Conservation (phyloP, 2,329 filamentous ascomycete genomes). For the Tolypocladium sp. region DNA sequence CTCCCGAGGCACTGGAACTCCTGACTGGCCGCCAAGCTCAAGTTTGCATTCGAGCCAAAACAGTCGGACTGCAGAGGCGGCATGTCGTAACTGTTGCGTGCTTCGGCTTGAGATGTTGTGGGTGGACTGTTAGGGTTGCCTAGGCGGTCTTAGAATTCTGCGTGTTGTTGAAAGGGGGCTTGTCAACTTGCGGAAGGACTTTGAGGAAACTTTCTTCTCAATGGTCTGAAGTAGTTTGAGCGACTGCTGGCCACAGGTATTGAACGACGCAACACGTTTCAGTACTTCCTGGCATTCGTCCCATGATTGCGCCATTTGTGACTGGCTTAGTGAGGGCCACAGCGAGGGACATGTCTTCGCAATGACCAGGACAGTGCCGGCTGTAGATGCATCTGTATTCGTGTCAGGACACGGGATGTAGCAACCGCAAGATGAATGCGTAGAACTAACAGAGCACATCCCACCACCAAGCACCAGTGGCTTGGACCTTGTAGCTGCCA, state of each 20-base stretch:
- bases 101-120: background rate
- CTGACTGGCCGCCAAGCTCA: background rate
- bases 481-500: constrained; percentile 15
- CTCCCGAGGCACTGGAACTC: constrained; percentile 1
- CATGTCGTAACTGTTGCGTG: background rate
- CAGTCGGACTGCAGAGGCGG: background rate
- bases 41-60: background rate
- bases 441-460: constrained; percentile 27
- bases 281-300: constrained; percentile 5
- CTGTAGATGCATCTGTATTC: constrained; percentile 7
- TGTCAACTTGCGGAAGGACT: background rate
- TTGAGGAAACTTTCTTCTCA: background rate
- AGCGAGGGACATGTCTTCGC: constrained; percentile 3
- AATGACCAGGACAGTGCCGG: constrained; percentile 10
- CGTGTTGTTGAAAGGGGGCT: background rate
- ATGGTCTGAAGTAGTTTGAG: constrained; percentile 3
- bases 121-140: background rate
- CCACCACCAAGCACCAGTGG: constrained; percentile 26
- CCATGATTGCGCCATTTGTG: constrained; percentile 1
- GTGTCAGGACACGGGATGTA: too few species aligned
- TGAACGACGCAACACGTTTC: background rate
- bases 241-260: background rate
- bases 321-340: background rate
- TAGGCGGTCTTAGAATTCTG: background rate
- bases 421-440: too few species aligned